phyloP scores from a whole-genome alignment of 176 grass and related monocot genomes.

The Oryza longistaminata region DNA sequence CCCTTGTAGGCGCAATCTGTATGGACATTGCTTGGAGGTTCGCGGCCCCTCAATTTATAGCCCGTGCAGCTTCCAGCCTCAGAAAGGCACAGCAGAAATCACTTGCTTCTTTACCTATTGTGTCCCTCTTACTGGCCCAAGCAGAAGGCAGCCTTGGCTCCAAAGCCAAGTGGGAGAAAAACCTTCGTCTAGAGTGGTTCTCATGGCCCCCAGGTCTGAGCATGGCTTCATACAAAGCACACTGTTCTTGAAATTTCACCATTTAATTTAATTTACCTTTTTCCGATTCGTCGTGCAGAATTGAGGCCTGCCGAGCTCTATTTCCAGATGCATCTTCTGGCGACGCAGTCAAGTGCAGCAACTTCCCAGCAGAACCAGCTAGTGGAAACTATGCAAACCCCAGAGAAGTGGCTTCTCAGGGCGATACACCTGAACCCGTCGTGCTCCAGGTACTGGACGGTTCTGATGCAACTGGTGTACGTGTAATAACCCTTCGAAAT shows the following conservation, averaged over 20 bases:
- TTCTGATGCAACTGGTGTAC: constrained; percentile 41
- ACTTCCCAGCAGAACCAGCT: constrained; percentile 42
- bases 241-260: neutral
- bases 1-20: constrained; percentile 60
- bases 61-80: constrained; percentile 61
- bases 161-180: constrained; percentile 86
- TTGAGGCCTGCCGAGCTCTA: constrained; percentile 78
- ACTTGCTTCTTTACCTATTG: constrained; percentile 49
- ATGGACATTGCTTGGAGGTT: constrained; percentile 75
- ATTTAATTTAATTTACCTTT: neutral
- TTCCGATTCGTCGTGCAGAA: constrained; percentile 43
- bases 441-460: constrained; percentile 83
- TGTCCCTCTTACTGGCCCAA: constrained; percentile 82
- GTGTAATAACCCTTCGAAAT: constrained; percentile 17
- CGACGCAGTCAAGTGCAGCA: constrained; percentile 42
- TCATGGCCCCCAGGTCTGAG: constrained; percentile 76
- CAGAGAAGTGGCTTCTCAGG: constrained; percentile 68
- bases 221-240: neutral
- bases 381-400: constrained; percentile 50
- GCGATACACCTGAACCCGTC: constrained; percentile 88
- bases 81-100: constrained; percentile 79
- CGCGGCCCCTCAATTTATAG: constrained; percentile 71
- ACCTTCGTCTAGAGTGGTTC: constrained; percentile 85
- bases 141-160: constrained; percentile 90
- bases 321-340: constrained; percentile 94